A percentile compares a stretch with the other conserved stretches of the same genome.
Evolutionary conservation across 768 basidiomycete species (phyloP).

Genomic region (Leucosporidium scottii): DNA sequence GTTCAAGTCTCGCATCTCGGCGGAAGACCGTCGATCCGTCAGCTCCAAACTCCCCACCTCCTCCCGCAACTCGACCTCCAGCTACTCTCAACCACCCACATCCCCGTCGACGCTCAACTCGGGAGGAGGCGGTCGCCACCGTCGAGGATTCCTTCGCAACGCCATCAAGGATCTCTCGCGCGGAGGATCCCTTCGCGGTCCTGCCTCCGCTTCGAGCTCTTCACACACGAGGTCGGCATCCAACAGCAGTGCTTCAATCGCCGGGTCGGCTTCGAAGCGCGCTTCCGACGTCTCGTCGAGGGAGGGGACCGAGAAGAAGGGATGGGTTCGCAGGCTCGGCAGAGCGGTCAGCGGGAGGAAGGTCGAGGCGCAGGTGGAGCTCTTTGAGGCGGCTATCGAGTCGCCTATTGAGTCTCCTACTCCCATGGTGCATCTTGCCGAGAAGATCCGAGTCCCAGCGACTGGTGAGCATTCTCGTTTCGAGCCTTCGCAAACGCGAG

Average conservation of each 20-base stretch:
- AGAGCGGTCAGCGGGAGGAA: slow-evolving; percentile 11
- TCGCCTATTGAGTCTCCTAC: background rate
- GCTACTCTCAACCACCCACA: background rate
- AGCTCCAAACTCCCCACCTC: background rate
- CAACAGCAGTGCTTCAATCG: background rate
- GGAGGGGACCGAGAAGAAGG: slow-evolving; percentile 1
- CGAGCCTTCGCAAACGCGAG: background rate
- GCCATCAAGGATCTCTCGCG: slow-evolving; percentile 3
- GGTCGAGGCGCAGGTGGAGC: slow-evolving; percentile 7
- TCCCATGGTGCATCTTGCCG: background rate
- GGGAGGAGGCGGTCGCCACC: background rate
- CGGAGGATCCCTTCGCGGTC: background rate
- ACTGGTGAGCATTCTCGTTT: background rate
- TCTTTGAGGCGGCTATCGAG: slow-evolving; percentile 8
- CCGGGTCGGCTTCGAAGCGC: background rate
- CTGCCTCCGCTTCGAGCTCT: background rate
- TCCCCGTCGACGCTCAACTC: slow-evolving; percentile 2
- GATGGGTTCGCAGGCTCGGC: slow-evolving; percentile 8
- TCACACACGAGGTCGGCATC: background rate
- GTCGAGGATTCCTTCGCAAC: slow-evolving; percentile 18
- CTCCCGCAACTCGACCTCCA: background rate
- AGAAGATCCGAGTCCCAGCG: background rate
- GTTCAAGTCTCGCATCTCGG: background rate
- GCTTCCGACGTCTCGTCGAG: background rate
- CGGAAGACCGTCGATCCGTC: background rate